Base-by-base conservation (phyloP, 179 eudicot genomes). In the Spinacia oleracea region DNA sequence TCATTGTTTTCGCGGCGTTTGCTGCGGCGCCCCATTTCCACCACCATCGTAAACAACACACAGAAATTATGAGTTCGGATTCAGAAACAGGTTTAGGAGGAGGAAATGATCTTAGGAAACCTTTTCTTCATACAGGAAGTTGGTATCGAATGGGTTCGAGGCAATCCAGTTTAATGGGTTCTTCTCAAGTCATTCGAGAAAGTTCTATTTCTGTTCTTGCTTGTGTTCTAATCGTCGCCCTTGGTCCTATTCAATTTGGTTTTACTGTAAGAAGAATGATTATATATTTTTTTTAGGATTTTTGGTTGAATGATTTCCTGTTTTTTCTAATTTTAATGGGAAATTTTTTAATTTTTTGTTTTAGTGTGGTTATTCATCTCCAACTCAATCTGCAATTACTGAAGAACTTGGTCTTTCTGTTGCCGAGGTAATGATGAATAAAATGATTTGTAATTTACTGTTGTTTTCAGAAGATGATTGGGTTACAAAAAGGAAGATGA, bases 131-230 rank as follows among this genome's bases (percentile, higher is more conserved):
- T 59, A 93, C 98, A 0, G 98, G 98, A 42, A 95, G 98, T 85
- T 95, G 98, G 98, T 95, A 95, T 75, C 74, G 93, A 21, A 93
- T 95, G 98, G 91, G 97, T 12, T 93, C 98, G 7, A 83, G 97
- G 67, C 98, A 93, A 78, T 95, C 97, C 0, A 95, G 98, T 73
- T 60, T 93, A 81, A 82, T 91, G 97, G 86, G 90, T 38, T 93
- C 97, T 5, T 86, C 97, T 34, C 90, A 88, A 80, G 92, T 80
- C 6, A 88, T 95, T 51, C 83, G 98, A 32, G 98, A 95, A 16
- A 87, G 88, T 58, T 90, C 97, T 3, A 78, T 95, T 34, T 95
- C 98, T 31, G 97, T 95, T 65, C 77, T 95, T 71, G 97, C 97
- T 77, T 95, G 98, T 74, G 98, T 95, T 73, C 83, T 93, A 29